Evolutionary conservation across 148 eudicot species (phyloP), one percentile per base, ranked within the genome.

Genomic region (Selenicereus undatus): DNA sequence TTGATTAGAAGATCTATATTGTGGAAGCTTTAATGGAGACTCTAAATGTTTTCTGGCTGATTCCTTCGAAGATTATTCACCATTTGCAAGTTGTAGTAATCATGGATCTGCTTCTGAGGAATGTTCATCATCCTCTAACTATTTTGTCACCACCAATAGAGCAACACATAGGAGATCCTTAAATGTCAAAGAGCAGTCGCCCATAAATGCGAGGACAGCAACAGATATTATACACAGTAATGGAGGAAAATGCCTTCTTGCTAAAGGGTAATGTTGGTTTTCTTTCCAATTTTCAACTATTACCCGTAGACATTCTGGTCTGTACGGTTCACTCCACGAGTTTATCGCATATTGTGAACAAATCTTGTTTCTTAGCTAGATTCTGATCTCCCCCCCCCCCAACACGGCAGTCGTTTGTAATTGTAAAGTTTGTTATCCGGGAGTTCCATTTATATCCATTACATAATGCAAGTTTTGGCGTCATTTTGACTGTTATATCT

Each of bases 211-310:
- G 60, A 82, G 81, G 71, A 82, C 82, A 56, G 81, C 78, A 39
- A 83, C 82, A 50, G 82, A 84, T 26, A 78, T 73, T 68, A 82
- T 79, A 52, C 83, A 76, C 39, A 81, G 54, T 58, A 75, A 71
- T 70, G 86, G 89, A 76, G 87, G 85, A 70, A 73, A 74, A 79
- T 58, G 54, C 80, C 72, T 92, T 85, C 71, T 89, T 89, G 70
- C 85, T 73, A 78, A 81, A 82, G 89, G 93, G 98, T 94, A 90
- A 84, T 74, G 71, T 78, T 35, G 1, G 60, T 54, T 29, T 32
- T 78, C 12, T 22, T 56, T 69, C 70, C 68, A 56, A 39, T 20
- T 45, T 75, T 35, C 52, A 17, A 45, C 17, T 11, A 11, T 81
- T 66, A 60, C 35, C 3, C 13, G 7, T 21, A 2, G 81, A 56